Base-by-base conservation (phyloP, 2,329 filamentous ascomycete genomes). In the Pseudonectria buxi region DNA sequence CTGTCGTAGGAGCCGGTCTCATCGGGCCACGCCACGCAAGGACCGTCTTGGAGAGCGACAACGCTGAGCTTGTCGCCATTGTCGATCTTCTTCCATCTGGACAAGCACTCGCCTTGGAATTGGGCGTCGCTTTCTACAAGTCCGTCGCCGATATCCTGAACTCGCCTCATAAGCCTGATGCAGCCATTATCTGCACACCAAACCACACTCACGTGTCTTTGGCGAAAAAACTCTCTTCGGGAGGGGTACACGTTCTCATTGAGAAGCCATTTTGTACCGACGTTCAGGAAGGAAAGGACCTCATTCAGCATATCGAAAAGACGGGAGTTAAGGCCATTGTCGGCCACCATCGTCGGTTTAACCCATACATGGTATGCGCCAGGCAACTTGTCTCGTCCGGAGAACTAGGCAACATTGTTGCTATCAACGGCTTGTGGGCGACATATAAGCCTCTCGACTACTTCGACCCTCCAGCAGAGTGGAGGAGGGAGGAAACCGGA, bases 291-390 rank as follows among this genome's bases (percentile, higher is more conserved):
- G 69, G 66, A 0, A 44, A 52, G 13, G 51, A 40, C 3, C 46
- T 67, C 0, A 28, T 65, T 1, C 33, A 38, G 1, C 44, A 54
- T 22, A 44, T 61, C 2, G 38, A 47, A 3, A 33, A 41, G 6
- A 43, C 55, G 0, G 47, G 53, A 2, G 53, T 67, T n/a, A 64
- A 66, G n/a, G 55, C 72, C 1, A 57, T 77, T 1, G 69, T 75
- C 2, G 75, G 74, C 6, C 74, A 79, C 42, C 75, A 79, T 47
- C 63, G 75, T 9, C 65, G 75, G 3, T 79, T 79, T 57, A 78
- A 79, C 45, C 68, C 68, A 0, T 76, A 73, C 49, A 64, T 76
- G 5, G 54, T 64, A 6, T 61, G 68, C 3, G 62, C 72, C 0
- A 76, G 76, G 41, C 44, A 63, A 11, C 54, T 64, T 1, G 43